Percentiles rank a stretch among this genome's conserved stretches.
Evolutionary conservation across 2,329 filamentous ascomycete genomes (phyloP).

Genomic region (Penicillium thymicola): DNA sequence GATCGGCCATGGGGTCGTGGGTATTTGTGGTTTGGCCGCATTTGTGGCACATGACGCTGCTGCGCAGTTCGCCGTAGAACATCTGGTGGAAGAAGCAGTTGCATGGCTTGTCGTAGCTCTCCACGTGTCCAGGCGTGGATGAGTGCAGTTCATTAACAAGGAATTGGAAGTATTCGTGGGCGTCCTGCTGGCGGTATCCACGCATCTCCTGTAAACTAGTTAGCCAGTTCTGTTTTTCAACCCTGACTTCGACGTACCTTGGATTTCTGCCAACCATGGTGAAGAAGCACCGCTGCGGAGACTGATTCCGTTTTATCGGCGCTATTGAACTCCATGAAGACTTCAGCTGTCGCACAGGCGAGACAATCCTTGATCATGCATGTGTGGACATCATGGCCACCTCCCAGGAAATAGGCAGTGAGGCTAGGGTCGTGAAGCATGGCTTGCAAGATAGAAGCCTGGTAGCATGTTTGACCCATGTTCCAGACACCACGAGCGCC

Average conservation of each 20-base stretch:
- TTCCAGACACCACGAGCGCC: slow-evolving; percentile 93
- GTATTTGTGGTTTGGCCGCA: slow-evolving; percentile 80
- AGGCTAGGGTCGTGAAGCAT: slow-evolving; percentile 91
- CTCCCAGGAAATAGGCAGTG: slow-evolving; percentile 85
- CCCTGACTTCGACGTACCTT: slow-evolving; percentile 10
- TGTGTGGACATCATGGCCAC: slow-evolving; percentile 76
- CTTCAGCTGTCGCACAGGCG: slow-evolving; percentile 60
- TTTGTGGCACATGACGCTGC: slow-evolving; percentile 84
- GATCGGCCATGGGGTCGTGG: slow-evolving; percentile 84
- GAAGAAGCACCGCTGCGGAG: slow-evolving; percentile 80
- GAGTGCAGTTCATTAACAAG: slow-evolving; percentile 87
- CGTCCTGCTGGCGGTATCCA: slow-evolving; percentile 93
- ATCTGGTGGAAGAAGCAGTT: slow-evolving; percentile 91
- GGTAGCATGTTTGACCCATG: slow-evolving; percentile 97
- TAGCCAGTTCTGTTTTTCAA: neutral
- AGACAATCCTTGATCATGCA: slow-evolving; percentile 58
- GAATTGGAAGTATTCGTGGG: slow-evolving; percentile 96
- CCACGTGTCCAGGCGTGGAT: slow-evolving; percentile 67
- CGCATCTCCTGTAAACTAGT: slow-evolving; percentile 59
- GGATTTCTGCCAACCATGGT: slow-evolving; percentile 56
- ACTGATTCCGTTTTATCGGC: slow-evolving; percentile 73
- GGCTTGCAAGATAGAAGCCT: slow-evolving; percentile 92
- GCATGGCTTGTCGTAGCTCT: slow-evolving; percentile 57
- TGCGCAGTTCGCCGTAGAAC: slow-evolving; percentile 88
- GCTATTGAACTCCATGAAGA: slow-evolving; percentile 63